Evolutionary conservation across 2,329 filamentous ascomycete species (phyloP), one percentile per base, ranked within the genome.

Genomic region (Lecanicillium sp.): DNA sequence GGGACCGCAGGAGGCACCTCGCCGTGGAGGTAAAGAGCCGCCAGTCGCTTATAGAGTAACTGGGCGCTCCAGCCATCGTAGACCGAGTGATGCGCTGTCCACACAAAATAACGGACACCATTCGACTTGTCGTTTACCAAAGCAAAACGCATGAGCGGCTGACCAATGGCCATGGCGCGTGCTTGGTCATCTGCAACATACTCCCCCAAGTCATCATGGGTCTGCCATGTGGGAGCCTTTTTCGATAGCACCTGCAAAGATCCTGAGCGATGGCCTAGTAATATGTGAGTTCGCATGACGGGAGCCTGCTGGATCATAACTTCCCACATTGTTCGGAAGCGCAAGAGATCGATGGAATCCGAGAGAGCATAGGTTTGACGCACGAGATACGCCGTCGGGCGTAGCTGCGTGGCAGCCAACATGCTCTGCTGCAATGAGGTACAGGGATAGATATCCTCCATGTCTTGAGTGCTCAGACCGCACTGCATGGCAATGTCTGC

Each of bases 61-160:
- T 48, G 30, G 30, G n/a, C 30, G 27, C 48, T 51, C 46, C 49
- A 53, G 24, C 51, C 53, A 42, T 56, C 55, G 15, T 56, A 56
- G 4, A 53, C 15, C 11, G 52, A 42, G 36, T 56, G 55, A 26
- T 56, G 55, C 7, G 45, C 40, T 7, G 52, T 52, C 26, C 49
- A 54, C 4, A 52, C 44, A 11, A 56, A 48, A 15, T 29, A 52
- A 9, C 30, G 27, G 21, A 11, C 40, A 43, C 36, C 36, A 12
- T 7, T 23, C 19, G 36, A 21, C 21, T 39, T 39, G 27, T 15
- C 17, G 17, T 44, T 2, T 5, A 43, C 9, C 24, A 43, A 29
- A 15, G 40, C 40, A 7, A 30, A 20, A 20, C 40, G 40, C 29
- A 36, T 39, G 15, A 50, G 48, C 19, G 48, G 29, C 32, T 44